Conservation (phyloP, 306 rosid species). For the Lagenaria siceraria region DNA sequence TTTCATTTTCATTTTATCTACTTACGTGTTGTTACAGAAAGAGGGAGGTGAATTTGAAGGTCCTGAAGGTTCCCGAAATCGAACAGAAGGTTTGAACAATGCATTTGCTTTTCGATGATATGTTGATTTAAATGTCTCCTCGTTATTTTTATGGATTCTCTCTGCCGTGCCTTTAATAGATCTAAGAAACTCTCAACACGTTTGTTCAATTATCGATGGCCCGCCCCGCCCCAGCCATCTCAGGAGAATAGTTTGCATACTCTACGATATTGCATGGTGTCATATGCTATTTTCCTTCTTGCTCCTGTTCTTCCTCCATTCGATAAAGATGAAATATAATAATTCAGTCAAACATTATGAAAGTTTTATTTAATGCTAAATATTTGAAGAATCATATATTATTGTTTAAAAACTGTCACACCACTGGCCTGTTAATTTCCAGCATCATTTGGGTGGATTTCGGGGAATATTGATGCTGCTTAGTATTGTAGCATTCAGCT, state of each 20-base stretch:
- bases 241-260: background rate
- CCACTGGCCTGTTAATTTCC: background rate
- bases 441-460: background rate
- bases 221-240: background rate
- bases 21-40: conserved; percentile 41
- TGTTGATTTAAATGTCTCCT: background rate
- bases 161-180: background rate
- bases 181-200: background rate
- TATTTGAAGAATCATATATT: background rate
- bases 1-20: conserved; percentile 6
- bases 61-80: conserved; percentile 94
- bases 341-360: background rate
- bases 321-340: background rate
- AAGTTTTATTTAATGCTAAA: background rate
- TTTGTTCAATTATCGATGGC: background rate
- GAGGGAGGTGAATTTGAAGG: conserved; percentile 98
- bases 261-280: background rate
- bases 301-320: background rate
- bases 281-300: background rate
- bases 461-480: background rate
- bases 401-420: background rate
- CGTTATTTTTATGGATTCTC: background rate
- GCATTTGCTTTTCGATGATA: background rate
- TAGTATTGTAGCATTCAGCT: background rate
- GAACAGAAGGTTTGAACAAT: conserved; percentile 74